These are phyloP conservation scores for Rhizopus arrhizus DNA, from an alignment of 371 early-diverging fungal genomes.

Conservation along the genomic window DNA sequence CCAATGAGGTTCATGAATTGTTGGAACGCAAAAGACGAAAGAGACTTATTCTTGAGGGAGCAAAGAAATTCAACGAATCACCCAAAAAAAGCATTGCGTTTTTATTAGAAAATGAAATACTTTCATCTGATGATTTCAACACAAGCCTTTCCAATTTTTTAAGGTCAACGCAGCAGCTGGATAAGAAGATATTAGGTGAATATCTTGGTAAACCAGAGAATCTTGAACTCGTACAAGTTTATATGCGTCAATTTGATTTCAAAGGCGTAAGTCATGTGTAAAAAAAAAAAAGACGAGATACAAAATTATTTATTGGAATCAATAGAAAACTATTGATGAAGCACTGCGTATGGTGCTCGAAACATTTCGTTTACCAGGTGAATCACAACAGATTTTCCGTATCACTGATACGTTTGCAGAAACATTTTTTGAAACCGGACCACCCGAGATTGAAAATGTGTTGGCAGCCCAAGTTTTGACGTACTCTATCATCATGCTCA, in stretches of 20 bases:
- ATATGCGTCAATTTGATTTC: slow-evolving; percentile 84
- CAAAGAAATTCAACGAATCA: slow-evolving; percentile 80
- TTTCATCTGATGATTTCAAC: slow-evolving; percentile 51
- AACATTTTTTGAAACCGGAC: slow-evolving; percentile 70
- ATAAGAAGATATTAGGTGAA: slow-evolving; percentile 85
- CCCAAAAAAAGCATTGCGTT: slow-evolving; percentile 86
- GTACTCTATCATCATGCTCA: slow-evolving; percentile 90
- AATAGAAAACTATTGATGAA: slow-evolving; percentile 80
- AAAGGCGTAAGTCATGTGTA: slow-evolving; percentile 50
- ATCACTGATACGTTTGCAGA: slow-evolving; percentile 87
- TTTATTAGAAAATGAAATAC: slow-evolving; percentile 56
- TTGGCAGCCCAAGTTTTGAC: slow-evolving; percentile 83
- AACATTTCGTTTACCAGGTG: slow-evolving; percentile 91
- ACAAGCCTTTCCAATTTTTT: slow-evolving; percentile 72
- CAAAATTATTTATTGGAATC: no score
- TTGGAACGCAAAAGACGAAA: slow-evolving; percentile 58
- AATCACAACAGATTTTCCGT: slow-evolving; percentile 92
- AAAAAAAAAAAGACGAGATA: background rate
- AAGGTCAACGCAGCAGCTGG: slow-evolving; percentile 70
- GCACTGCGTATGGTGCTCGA: slow-evolving; percentile 82
- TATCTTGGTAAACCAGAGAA: slow-evolving; percentile 86
- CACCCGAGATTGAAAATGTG: slow-evolving; percentile 65
- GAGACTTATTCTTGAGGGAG: slow-evolving; percentile 75
- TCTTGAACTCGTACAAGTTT: slow-evolving; percentile 72
- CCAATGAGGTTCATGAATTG: slow-evolving; percentile 25